These are phyloP conservation scores for Sordaria brevicollis DNA, from an alignment of 495 filamentous ascomycete genomes.

Conservation along the genomic window DNA sequence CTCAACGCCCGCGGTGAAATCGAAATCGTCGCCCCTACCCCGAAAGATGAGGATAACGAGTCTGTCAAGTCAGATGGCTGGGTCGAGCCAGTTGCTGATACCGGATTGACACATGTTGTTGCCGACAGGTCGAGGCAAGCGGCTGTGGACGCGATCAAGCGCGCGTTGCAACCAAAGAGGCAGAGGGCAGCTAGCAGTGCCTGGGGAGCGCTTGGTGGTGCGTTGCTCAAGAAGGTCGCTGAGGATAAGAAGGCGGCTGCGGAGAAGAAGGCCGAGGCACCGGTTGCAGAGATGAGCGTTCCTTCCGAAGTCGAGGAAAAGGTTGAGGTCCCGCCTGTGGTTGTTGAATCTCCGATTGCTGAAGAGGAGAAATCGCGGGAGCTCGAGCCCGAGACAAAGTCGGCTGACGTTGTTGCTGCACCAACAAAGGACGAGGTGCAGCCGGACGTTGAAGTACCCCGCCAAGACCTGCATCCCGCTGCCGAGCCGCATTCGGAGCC, in stretches of 20 bases:
- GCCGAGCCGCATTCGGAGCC: background rate
- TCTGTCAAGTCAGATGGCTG: background rate
- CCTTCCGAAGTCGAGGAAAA: background rate
- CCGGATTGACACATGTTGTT: background rate
- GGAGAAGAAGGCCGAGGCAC: background rate
- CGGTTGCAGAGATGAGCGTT: background rate
- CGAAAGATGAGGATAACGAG: background rate
- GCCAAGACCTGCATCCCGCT: background rate
- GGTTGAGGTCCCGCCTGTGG: slow-evolving; percentile 1
- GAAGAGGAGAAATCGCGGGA: slow-evolving; percentile 16
- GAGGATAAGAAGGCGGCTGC: background rate
- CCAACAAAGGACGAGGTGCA: background rate
- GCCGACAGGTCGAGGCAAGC: slow-evolving; percentile 5
- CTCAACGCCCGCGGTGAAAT: slow-evolving; percentile 8
- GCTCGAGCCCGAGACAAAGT: background rate
- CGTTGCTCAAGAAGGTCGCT: background rate
- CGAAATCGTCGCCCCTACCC: background rate
- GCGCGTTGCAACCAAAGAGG: background rate
- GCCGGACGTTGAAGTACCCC: background rate
- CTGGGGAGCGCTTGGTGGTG: background rate
- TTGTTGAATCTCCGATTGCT: slow-evolving; percentile 2
- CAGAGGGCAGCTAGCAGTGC: background rate
- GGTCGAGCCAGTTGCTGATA: background rate
- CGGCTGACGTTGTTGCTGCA: slow-evolving; percentile 5
- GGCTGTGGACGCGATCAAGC: background rate